Conservation (phyloP, 805 yeast genomes). For the Brettanomyces sp. region DNA sequence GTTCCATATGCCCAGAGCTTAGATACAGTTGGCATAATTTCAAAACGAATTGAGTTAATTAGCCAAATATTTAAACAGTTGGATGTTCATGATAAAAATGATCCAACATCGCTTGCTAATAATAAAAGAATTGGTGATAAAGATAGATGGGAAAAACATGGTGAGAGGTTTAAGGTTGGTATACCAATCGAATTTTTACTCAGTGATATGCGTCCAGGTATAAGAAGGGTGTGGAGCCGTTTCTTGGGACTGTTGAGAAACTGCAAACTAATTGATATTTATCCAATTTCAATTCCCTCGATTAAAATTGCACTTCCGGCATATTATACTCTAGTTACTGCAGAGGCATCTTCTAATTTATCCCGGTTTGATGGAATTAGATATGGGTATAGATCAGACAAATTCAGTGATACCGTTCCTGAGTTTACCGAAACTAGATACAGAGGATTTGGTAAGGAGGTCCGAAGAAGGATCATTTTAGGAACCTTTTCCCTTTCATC, state of each 20-base stretch:
- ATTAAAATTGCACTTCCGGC: conserved; percentile 61
- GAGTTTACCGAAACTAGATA: conserved; percentile 50
- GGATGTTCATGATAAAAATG: conserved; percentile 58
- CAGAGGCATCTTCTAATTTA: conserved; percentile 90
- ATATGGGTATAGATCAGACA: conserved; percentile 51
- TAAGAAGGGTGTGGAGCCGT: conserved; percentile 37
- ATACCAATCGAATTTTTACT: conserved; percentile 60
- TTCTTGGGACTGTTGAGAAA: conserved; percentile 38
- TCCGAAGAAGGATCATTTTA: conserved; percentile 67
- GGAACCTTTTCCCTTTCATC: conserved; percentile 85
- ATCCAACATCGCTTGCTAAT: conserved; percentile 59
- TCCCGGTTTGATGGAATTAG: conserved; percentile 87
- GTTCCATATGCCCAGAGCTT: conserved; percentile 87
- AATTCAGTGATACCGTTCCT: conserved; percentile 22
- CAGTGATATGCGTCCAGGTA: conserved; percentile 39
- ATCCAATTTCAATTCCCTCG: conserved; percentile 63
- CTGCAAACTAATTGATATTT: conserved; percentile 43
- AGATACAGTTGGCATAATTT: conserved; percentile 85
- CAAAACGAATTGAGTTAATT: conserved; percentile 38
- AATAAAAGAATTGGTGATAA: conserved; percentile 22
- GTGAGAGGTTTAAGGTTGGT: conserved; percentile 44
- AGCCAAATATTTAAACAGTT: conserved; percentile 43
- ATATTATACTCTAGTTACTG: conserved; percentile 81
- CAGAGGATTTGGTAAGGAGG: conserved; percentile 70
- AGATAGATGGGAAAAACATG: conserved; percentile 1